phyloP scores from a whole-genome alignment of 148 eudicot species.

The Rhododendron ovatum region DNA sequence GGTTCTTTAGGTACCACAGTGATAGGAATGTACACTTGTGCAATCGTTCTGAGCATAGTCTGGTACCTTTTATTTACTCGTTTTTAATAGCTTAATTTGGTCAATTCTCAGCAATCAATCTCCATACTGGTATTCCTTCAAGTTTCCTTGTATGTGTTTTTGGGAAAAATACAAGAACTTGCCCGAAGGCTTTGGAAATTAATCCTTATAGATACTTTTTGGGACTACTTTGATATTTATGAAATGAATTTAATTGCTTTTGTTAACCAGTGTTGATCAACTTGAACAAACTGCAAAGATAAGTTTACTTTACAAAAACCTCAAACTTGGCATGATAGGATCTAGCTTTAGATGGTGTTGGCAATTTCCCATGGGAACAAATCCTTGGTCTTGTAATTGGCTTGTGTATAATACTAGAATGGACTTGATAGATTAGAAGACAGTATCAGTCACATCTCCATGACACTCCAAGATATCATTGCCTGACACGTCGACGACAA shows the following conservation, averaged over 20 bases:
- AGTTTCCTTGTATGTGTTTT: background rate
- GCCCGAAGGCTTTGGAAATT: background rate
- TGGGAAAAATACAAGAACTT: background rate
- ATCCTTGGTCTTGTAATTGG: background rate
- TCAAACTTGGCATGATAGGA: background rate
- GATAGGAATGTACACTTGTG: background rate
- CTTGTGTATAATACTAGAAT: background rate
- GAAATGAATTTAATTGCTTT: background rate
- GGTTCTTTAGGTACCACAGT: conserved; percentile 7
- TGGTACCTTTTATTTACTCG: background rate
- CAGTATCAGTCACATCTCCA: background rate
- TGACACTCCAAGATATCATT: background rate
- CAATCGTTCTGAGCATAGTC: background rate
- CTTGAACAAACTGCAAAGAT: background rate
- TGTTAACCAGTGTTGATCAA: background rate
- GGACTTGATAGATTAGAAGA: background rate
- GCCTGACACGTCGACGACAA: background rate
- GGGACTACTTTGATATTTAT: background rate
- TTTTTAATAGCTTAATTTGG: conserved; percentile 3
- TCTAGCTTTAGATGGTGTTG: background rate
- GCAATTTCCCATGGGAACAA: background rate
- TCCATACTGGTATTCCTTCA: background rate
- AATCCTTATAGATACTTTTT: background rate
- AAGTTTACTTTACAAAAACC: background rate
- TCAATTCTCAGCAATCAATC: background rate